Evolutionary conservation across 1,284 basidiomycete genomes (phyloP), one percentile per base, ranked within the genome.

Genomic region (Pyrrhoderma lamaoense): DNA sequence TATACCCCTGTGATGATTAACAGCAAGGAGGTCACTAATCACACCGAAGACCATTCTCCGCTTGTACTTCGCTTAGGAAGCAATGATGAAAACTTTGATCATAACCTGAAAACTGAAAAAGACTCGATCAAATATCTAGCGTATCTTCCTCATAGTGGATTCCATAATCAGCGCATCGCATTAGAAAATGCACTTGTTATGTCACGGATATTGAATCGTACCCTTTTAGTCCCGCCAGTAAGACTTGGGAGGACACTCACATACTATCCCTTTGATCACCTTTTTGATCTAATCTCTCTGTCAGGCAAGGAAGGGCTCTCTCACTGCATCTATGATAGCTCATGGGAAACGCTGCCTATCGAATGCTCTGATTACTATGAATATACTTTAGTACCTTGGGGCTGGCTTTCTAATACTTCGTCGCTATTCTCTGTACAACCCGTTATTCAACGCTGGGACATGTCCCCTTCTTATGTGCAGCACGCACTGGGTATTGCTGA

Each of bases 161-260:
- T 87, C 57, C 85, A 90, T 65, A 91, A 90, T 63, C 87, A 91
- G 67, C 80, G 87, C 35, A 88, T 92, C 55, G 81, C 85, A 22
- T 73, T 91, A 54, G 85, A 90, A 64, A 91, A 91, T 59, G 86
- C 85, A 9, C 73, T 90, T 27, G 71, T 81, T 11, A 73, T 90
- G 48, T 74, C 87, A 7, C 70, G 68, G 56, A 63, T 85, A 25
- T 72, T 89, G 49, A 83, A 85, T 64, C 82, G 86, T 51, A 90
- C 85, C 8, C 70, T 90, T 35, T 73, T 90, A 54, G 66, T 89
- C 27, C 86, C 89, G 18, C 82, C 83, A 9, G 70, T 82, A 21
- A 78, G 81, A 47, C 74, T 89, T 3, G 85, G 85, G 31, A 64
- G 59, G 45, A 75, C 82, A 2, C 69, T 88, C 31, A 76, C 72